These are phyloP conservation scores for Backusella morwellensis DNA, from an alignment of 192 early-diverging fungal species.

Conservation along the genomic window DNA sequence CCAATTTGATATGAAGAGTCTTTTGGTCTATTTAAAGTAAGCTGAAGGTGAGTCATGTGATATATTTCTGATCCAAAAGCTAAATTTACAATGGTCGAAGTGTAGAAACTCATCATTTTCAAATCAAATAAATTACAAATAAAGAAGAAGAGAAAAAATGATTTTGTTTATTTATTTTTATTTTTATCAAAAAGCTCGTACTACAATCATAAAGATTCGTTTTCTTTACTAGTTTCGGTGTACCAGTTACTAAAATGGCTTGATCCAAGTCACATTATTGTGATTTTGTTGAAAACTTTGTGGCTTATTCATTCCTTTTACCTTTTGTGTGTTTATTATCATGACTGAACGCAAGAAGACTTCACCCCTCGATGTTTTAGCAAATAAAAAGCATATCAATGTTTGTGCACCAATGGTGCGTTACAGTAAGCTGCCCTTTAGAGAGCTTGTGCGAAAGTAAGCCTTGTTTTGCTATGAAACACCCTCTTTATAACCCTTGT, in stretches of 20 bases:
- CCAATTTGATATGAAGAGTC: constrained; percentile 11
- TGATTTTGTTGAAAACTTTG: background rate
- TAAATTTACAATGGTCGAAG: background rate
- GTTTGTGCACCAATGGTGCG: constrained; percentile 97
- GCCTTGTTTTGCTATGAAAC: constrained; percentile 25
- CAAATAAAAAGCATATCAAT: constrained; percentile 62
- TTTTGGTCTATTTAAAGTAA: constrained; percentile 4
- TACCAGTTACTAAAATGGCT: background rate
- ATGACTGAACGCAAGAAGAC: constrained; percentile 11
- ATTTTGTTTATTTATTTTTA: background rate
- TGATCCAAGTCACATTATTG: background rate
- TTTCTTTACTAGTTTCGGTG: background rate
- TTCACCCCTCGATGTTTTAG: constrained; percentile 46
- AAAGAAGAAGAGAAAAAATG: background rate
- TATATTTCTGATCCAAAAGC: background rate
- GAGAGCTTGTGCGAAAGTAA: constrained; percentile 79
- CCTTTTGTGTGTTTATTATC: background rate
- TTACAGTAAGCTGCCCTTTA: constrained; percentile 93
- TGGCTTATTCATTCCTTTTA: background rate
- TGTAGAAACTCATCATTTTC: background rate
- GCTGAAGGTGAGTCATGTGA: background rate
- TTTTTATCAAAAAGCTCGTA: background rate
- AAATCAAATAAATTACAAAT: background rate
- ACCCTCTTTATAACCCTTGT: background rate
- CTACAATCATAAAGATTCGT: background rate